Conservation (phyloP, 2,329 filamentous ascomycete species). For the Alternaria ventricosa region DNA sequence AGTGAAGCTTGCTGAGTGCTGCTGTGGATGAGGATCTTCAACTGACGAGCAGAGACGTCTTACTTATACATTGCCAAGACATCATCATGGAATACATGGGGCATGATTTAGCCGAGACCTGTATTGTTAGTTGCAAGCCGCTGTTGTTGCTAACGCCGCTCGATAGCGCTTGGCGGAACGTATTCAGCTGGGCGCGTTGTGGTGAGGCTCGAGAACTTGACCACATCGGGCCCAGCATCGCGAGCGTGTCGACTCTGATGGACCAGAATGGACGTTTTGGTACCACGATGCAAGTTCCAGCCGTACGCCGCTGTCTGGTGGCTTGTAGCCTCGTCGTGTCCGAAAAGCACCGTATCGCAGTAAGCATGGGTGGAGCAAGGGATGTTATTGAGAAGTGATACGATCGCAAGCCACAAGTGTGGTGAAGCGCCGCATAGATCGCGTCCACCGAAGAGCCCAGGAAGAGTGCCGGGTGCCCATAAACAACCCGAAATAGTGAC, state of each 20-base stretch:
- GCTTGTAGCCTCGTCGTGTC: constrained; percentile 13
- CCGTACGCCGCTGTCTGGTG: constrained; percentile 15
- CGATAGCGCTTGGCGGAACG: background rate
- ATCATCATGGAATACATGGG: constrained; percentile 1
- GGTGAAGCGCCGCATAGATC: constrained; percentile 2
- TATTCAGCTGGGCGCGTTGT: background rate
- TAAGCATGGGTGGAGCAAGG: constrained; percentile 16
- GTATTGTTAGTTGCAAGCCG: constrained; percentile 11
- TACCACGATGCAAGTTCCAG: constrained; percentile 1
- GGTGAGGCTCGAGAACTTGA: constrained; percentile 2
- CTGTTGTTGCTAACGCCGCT: constrained; percentile 5
- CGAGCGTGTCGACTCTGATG: background rate
- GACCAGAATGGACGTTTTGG: constrained; percentile 6
- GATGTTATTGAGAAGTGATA: constrained; percentile 3
- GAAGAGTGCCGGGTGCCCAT: background rate
- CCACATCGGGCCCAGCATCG: background rate
- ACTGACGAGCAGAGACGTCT: constrained; percentile 12
- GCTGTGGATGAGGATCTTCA: constrained; percentile 17
- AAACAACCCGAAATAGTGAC: constrained; percentile 16
- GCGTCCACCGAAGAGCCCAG: constrained; percentile 6
- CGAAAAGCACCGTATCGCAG: constrained; percentile 9
- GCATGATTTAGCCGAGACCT: background rate
- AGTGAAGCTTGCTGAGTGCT: constrained; percentile 10
- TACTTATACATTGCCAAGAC: constrained; percentile 18
- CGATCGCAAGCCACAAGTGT: constrained; percentile 6